Evolutionary conservation across 2,329 filamentous ascomycete genomes (phyloP), one percentile per base, ranked within the genome.

Genomic region (Aspergillus sp.): DNA sequence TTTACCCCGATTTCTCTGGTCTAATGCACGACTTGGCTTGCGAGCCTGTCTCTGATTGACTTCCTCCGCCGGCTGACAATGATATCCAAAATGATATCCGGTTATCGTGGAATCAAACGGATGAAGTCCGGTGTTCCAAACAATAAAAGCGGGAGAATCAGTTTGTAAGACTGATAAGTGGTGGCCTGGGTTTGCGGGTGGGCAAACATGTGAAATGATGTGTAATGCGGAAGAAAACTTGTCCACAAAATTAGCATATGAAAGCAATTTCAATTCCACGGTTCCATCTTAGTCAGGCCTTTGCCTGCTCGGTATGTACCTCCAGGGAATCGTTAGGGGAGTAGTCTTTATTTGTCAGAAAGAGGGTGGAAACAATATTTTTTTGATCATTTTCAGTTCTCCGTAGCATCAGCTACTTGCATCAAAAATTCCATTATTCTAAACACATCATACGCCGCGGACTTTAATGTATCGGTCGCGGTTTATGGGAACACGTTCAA

Each of bases 401-500:
- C 32, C 10, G 32, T 36, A 36, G 32, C 32, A 36, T 36, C 32
- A 36, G 32, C 32, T 36, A 36, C 32, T 13, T 36, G 30, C 32
- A 36, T 5, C 2, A 36, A 5, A 36, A 36, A 12, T 36, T 3
- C 2, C 32, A 36, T 36, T 36, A 2, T 13, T 36, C 10, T 36
- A 36, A 36, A 12, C 12, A 36, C 47, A 49, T 8, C 21, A 25
- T 23, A 23, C 5, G 19, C 17, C 5, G 19, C 17, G 36, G 32
- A 17, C n/a, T 39, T 7, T 39, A 13, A 13, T 43, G 1, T 47
- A 45, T 5, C 5, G 10, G 15, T 7, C 25, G 17, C 19, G 8
- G 13, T 47, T 30, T 47, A 5, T 32, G 12, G 17, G 4, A 21
- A 19, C 9, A 32, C 17, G 32, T 28, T 69, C 60, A 96, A 23